Base-by-base conservation (phyloP, 2,329 filamentous ascomycete genomes). In the Escovopsis sp. region DNA sequence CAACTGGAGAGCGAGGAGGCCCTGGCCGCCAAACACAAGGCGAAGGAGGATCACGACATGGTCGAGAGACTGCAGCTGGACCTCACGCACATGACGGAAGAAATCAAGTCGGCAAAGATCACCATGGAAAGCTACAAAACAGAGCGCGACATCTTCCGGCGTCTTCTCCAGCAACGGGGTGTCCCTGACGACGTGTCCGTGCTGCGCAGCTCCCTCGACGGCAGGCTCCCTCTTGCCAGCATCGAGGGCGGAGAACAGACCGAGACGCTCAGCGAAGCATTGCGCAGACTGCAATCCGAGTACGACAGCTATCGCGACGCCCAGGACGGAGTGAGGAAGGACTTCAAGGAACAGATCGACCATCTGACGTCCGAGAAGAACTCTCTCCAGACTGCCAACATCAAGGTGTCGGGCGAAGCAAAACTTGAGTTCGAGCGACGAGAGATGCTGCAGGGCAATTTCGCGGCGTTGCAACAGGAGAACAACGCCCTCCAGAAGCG, bases 131-230 rank as follows among this genome's bases (percentile, higher is more conserved):
- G 85, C 58, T 94, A 94, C 59, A 86, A 91, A 57, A 85, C 87
- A 53, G 91, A 98, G 64, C 81, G 91, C 47, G 89, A 98, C 57
- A 95, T 95, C 76, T 96, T 95, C 79, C 80, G 89, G 16, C 86
- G 88, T 40, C 88, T 96, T 68, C 74, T 95, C 27, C 84, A 89
- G 50, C 84, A 91, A 47, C 60, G 79, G 63, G 57, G 69, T 55
- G 54, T 72, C 55, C 56, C 74, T 57, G 81, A 87, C 45, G 67
- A 81, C 35, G 71, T 74, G 13, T 79, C 79, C 2, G 69, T 79
- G 39, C 79, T 93, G 54, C 84, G 81, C 2, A 77, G 80, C 51
- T 84, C 83, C 14, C 63, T 82, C 29, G 76, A 80, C 45, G 71
- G 74, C 13, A 68, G 72, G 32, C 66, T 70, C 40, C 68, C 76